Conservation (phyloP, 2,329 filamentous ascomycete genomes). For the Microdochium trichocladiopsis region DNA sequence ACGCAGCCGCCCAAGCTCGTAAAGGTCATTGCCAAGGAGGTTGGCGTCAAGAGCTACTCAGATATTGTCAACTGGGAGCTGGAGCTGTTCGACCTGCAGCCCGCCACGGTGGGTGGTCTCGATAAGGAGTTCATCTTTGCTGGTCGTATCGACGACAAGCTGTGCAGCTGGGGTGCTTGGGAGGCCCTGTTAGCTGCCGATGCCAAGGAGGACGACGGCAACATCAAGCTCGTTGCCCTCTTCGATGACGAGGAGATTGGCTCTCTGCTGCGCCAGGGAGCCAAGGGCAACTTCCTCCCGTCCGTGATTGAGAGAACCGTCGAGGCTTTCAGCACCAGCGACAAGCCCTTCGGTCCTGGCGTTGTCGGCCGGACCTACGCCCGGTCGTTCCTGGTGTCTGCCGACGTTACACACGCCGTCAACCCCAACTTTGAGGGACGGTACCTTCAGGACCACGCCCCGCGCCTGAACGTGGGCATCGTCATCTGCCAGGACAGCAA, state of each 20-base stretch:
- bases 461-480: conserved; percentile 82
- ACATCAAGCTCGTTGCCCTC: conserved; percentile 84
- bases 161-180: conserved; percentile 89
- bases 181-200: conserved; percentile 70
- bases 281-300: conserved; percentile 81
- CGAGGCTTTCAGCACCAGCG: conserved; percentile 47
- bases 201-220: conserved; percentile 48
- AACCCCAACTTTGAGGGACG: conserved; percentile 86
- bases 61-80: conserved; percentile 94
- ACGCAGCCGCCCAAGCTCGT: conserved; percentile 84
- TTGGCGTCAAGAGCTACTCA: conserved; percentile 66
- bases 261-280: conserved; percentile 82
- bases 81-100: conserved; percentile 87
- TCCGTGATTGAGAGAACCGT: conserved; percentile 73
- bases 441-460: conserved; percentile 81
- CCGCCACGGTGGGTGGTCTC: conserved; percentile 74
- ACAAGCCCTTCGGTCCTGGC: conserved; percentile 43
- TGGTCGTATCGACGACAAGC: conserved; percentile 93
- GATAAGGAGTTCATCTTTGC: conserved; percentile 94
- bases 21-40: conserved; percentile 68
- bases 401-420: conserved; percentile 88
- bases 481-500: conserved; percentile 77
- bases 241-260: conserved; percentile 98
- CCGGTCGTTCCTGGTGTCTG: conserved; percentile 85
- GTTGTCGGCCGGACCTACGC: conserved; percentile 78